Evolutionary conservation across 805 yeast genomes (phyloP).

Genomic region (Tetrapisispora fleetii): DNA sequence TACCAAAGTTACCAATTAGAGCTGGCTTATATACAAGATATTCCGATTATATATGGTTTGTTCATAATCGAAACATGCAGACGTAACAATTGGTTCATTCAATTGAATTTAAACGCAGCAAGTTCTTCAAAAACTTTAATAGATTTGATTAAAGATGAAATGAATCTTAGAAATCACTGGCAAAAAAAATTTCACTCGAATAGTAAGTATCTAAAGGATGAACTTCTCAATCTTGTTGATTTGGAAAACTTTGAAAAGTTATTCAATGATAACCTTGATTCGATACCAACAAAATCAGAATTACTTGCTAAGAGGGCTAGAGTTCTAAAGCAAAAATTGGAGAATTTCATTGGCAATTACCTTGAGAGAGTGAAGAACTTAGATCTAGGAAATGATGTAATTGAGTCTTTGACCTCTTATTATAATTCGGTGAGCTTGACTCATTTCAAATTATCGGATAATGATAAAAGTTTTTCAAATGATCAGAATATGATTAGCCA

Average conservation of each 20-base stretch:
- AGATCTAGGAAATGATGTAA: conserved; percentile 26
- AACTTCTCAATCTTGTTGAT: conserved; percentile 4
- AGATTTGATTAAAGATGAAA: conserved; percentile 46
- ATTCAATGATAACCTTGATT: conserved; percentile 1
- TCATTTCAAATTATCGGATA: background rate
- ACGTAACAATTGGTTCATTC: conserved; percentile 42
- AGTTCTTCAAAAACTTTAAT: conserved; percentile 51
- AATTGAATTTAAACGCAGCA: conserved; percentile 17
- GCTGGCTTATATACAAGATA: conserved; percentile 41
- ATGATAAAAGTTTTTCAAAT: too few species aligned
- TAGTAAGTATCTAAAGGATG: conserved; percentile 9
- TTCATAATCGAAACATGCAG: conserved; percentile 52
- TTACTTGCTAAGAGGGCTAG: background rate
- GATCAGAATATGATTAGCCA: background rate
- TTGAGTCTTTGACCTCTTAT: conserved; percentile 26
- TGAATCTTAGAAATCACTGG: conserved; percentile 51
- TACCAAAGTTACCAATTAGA: conserved; percentile 18
- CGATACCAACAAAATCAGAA: background rate
- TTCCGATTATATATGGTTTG: conserved; percentile 67
- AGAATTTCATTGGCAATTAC: conserved; percentile 30
- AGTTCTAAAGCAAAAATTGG: conserved; percentile 4
- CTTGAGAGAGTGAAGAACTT: conserved; percentile 28
- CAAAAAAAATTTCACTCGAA: conserved; percentile 42
- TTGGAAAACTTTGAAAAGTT: conserved; percentile 6
- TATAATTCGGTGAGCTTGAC: conserved; percentile 21